A percentile compares a stretch with the other conserved stretches of the same genome.
Evolutionary conservation across 2,329 filamentous ascomycete genomes (phyloP).

Genomic region (Aspergillus puulaauensis): DNA sequence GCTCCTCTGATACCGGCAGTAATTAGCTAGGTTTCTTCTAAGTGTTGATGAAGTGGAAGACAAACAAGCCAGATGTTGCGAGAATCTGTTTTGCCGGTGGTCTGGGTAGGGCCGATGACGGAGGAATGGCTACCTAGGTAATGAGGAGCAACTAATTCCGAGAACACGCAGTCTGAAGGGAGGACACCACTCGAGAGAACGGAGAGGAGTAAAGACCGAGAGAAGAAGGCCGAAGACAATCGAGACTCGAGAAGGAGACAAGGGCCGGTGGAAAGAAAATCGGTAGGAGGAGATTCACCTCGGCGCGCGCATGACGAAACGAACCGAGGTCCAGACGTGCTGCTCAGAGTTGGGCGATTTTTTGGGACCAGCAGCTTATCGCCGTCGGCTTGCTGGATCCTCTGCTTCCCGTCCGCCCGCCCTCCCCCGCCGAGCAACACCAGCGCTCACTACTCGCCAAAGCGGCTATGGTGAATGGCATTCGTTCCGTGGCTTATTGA

Average conservation of each 20-base stretch:
- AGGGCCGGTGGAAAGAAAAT: conserved; percentile 12
- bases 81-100: neutral
- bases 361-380: conserved; percentile 14
- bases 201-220: neutral
- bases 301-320: conserved; percentile 32
- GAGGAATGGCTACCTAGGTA: conserved; percentile 2
- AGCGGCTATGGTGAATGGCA: neutral
- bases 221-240: conserved; percentile 8
- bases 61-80: neutral
- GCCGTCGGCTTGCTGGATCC: conserved; percentile 2
- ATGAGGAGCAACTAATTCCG: conserved; percentile 6
- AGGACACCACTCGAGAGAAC: neutral
- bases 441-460: neutral
- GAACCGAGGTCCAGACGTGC: conserved; percentile 32
- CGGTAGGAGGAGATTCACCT: conserved; percentile 24
- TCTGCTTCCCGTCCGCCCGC: conserved; percentile 18
- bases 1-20: neutral
- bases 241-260: neutral
- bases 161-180: neutral
- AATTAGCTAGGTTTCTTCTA: neutral
- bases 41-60: neutral
- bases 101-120: conserved; percentile 6
- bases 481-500: neutral
- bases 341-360: neutral
- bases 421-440: conserved; percentile 16